A percentile compares a stretch with the other conserved stretches of the same genome.
phyloP scores from a whole-genome alignment of 257 asterid species.

The Solanum tarijense region DNA sequence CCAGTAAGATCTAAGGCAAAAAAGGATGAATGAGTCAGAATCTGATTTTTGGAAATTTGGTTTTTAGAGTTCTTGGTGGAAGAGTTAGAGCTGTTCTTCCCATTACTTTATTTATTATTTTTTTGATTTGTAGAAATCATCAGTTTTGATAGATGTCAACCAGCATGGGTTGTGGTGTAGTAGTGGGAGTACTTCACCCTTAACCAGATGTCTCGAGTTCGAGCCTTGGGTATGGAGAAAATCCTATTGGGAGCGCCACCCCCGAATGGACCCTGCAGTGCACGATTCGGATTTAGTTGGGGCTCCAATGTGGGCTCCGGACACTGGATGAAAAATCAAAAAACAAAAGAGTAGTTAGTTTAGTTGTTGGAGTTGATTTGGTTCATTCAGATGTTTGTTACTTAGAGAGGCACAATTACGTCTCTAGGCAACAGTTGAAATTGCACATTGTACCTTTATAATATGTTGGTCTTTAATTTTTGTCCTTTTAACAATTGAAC shows the following conservation, averaged over 20 bases:
- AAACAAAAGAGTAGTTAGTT: background rate
- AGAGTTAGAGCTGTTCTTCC: background rate
- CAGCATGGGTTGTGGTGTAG: no score
- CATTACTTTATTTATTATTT: background rate
- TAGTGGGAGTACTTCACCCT: no score
- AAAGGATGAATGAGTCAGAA: slow-evolving; percentile 49
- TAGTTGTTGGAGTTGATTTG: background rate
- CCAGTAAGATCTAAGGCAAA: slow-evolving; percentile 53
- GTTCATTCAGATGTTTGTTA: background rate
- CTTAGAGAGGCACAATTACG: background rate
- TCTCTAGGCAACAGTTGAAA: background rate
- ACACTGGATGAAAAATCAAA: no score
- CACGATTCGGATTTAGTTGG: rapidly evolving
- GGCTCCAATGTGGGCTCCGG: rapidly evolving
- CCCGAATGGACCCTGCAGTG: no score
- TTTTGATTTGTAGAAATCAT: background rate
- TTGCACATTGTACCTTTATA: background rate
- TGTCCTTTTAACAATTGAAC: background rate
- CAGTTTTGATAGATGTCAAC: background rate
- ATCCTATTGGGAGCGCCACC: no score
- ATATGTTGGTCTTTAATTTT: background rate
- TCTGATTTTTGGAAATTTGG: no score
- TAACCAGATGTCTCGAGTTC: no score
- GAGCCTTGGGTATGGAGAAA: no score
- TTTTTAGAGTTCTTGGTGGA: background rate